Evolutionary conservation across 495 filamentous ascomycete genomes (phyloP).

Genomic region (Penicillium cinerascens): DNA sequence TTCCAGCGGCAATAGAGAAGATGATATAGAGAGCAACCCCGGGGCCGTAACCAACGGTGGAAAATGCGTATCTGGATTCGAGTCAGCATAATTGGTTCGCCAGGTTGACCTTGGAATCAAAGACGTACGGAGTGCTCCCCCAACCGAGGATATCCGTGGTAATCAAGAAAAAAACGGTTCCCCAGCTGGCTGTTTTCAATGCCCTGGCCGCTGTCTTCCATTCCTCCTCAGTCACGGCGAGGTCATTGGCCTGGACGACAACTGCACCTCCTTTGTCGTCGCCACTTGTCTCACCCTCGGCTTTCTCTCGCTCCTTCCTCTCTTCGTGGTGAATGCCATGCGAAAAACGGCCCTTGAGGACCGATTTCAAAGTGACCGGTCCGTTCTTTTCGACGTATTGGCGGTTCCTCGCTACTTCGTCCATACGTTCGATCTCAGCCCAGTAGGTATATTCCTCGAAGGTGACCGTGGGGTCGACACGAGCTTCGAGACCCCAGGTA

Average conservation of each 20-base stretch:
- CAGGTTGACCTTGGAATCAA: no score
- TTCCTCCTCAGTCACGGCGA: background rate
- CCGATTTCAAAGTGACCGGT: no score
- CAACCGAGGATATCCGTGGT: slow-evolving; percentile 62
- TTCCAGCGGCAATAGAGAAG: slow-evolving; percentile 25
- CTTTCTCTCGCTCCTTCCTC: background rate
- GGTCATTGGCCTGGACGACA: no score
- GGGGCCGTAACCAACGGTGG: slow-evolving; percentile 27
- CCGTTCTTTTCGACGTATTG: no score
- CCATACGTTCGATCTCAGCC: slow-evolving; percentile 26
- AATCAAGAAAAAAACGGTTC: slow-evolving; percentile 55
- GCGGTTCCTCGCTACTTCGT: no score
- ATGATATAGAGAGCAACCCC: slow-evolving; percentile 16
- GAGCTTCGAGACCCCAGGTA: slow-evolving; percentile 25
- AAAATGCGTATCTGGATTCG: no score
- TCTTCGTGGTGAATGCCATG: no score
- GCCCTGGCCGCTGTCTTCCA: slow-evolving; percentile 44
- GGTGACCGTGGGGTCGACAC: slow-evolving; percentile 27
- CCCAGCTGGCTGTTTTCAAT: slow-evolving; percentile 48
- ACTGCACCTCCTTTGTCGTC: no score
- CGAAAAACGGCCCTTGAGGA: background rate
- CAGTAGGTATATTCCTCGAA: slow-evolving; percentile 37
- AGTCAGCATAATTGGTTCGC: no score
- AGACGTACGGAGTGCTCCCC: slow-evolving; percentile 28
- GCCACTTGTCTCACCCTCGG: no score